phyloP scores from a whole-genome alignment of 179 eudicot genomes.

The Camellia oleifera region DNA sequence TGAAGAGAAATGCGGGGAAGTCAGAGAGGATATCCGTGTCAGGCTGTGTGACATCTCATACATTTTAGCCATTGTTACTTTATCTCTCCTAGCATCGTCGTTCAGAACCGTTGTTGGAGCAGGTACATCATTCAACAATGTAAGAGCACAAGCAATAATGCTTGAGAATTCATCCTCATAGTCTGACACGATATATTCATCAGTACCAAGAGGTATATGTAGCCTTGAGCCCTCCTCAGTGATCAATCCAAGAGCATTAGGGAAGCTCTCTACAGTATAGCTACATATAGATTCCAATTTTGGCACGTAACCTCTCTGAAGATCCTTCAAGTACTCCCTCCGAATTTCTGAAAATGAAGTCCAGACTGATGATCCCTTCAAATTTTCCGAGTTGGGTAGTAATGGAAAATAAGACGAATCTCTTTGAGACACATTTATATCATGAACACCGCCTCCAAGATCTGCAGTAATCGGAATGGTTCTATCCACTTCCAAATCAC shows the following conservation, averaged over 20 bases:
- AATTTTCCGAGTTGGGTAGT: constrained; percentile 27
- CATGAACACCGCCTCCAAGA: constrained; percentile 21
- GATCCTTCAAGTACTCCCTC: constrained; percentile 50
- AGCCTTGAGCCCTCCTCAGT: constrained; percentile 68
- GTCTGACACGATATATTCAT: constrained; percentile 61
- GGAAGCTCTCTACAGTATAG: constrained; percentile 35
- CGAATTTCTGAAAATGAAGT: constrained; percentile 50
- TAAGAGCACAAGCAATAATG: constrained; percentile 78
- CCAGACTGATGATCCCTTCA: constrained; percentile 60
- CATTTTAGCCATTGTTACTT: constrained; percentile 14
- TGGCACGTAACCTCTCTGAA: constrained; percentile 44
- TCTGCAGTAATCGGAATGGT: constrained; percentile 30
- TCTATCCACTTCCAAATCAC: constrained; percentile 24
- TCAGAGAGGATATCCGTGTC: constrained; percentile 44
- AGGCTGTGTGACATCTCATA: constrained; percentile 30
- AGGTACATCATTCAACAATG: constrained; percentile 40
- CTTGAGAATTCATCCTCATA: constrained; percentile 89
- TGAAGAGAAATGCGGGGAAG: constrained; percentile 46
- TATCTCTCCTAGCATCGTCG: constrained; percentile 38
- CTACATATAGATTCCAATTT: constrained; percentile 37
- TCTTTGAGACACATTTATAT: constrained; percentile 24
- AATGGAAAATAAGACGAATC: constrained; percentile 16
- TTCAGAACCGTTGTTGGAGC: constrained; percentile 22
- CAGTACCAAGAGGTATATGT: constrained; percentile 63
- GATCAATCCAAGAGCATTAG: constrained; percentile 45